Evolutionary conservation across 345 rosid species (phyloP).

Genomic region (Syzygium jambos): DNA sequence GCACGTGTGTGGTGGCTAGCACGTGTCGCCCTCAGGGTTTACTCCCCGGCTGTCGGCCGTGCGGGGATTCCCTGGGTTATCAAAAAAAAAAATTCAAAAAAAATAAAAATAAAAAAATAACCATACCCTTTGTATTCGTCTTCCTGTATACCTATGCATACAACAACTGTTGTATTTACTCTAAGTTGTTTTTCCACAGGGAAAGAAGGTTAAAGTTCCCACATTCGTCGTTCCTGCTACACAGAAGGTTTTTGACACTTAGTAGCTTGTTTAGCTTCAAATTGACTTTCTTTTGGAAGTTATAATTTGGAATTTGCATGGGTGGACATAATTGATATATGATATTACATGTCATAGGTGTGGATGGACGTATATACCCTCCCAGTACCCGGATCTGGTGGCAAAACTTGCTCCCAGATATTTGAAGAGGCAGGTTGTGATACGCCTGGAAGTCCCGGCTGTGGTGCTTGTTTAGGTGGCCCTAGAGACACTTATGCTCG

Average conservation of each 20-base stretch:
- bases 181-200: constrained; percentile 32
- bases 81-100: too few species aligned
- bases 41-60: too few species aligned
- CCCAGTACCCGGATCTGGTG: constrained; percentile 93
- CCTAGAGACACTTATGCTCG: constrained; percentile 94
- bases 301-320: neutral
- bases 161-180: neutral
- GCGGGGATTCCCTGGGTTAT: too few species aligned
- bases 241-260: constrained; percentile 44
- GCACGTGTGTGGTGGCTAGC: too few species aligned
- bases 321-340: neutral
- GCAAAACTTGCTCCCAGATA: constrained; percentile 93
- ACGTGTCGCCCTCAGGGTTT: too few species aligned
- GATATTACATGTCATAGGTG: constrained; percentile 32
- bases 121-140: neutral
- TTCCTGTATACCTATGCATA: neutral
- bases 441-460: constrained; percentile 90
- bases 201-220: constrained; percentile 85
- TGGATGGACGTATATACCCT: constrained; percentile 88
- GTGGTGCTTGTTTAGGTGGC: constrained; percentile 99
- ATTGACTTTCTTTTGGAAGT: neutral
- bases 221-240: constrained; percentile 98
- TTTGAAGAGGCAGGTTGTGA: constrained; percentile 99
- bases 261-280: neutral
- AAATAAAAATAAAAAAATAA: neutral